Conservation (phyloP, 2,329 filamentous ascomycete genomes). For the Botrytis byssoidea region DNA sequence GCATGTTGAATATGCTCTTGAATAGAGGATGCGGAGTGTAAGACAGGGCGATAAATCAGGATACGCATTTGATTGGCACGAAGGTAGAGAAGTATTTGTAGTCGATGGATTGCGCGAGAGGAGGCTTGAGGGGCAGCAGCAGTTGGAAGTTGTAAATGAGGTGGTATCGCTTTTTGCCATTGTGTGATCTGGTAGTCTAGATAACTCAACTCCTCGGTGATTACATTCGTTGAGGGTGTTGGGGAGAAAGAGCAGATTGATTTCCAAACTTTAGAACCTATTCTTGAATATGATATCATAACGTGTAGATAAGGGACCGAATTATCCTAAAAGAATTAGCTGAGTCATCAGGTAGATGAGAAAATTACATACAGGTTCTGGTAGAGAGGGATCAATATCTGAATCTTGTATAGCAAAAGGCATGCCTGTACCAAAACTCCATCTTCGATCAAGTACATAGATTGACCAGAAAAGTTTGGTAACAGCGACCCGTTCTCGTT, state of each 20-base stretch:
- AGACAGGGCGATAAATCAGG: constrained; percentile 80
- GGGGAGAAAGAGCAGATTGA: constrained; percentile 52
- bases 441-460: constrained; percentile 80
- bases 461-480: constrained; percentile 81
- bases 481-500: constrained; percentile 65
- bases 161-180: constrained; percentile 77
- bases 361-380: constrained; percentile 65
- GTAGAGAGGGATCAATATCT: constrained; percentile 77
- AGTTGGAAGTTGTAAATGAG: constrained; percentile 55
- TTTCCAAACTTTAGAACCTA: constrained; percentile 84
- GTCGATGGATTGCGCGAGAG: constrained; percentile 55
- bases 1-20: constrained; percentile 72
- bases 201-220: constrained; percentile 71
- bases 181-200: constrained; percentile 81
- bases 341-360: constrained; percentile 23
- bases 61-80: constrained; percentile 89
- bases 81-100: constrained; percentile 81
- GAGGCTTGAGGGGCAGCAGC: constrained; percentile 46
- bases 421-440: constrained; percentile 86
- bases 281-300: constrained; percentile 81
- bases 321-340: constrained; percentile 30
- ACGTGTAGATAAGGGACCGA: constrained; percentile 67
- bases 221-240: constrained; percentile 25
- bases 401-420: constrained; percentile 83
- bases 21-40: constrained; percentile 83